Conservation (phyloP, 163 green algal genomes). For the Botryococcus braunii region DNA sequence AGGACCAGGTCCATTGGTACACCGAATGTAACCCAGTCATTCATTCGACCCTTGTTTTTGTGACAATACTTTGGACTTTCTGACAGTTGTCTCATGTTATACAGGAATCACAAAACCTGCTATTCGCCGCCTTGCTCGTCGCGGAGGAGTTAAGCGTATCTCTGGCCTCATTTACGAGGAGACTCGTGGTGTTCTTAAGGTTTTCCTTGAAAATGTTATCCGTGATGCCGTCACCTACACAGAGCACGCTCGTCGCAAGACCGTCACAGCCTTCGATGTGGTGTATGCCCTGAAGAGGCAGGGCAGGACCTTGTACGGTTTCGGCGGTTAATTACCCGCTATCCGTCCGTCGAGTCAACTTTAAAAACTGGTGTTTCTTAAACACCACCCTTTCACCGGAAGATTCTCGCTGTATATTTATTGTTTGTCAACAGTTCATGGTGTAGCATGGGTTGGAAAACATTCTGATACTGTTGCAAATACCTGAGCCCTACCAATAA, state of each 20-base stretch:
- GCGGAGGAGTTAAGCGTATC: constrained; percentile 87
- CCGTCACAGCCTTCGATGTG: constrained; percentile 82
- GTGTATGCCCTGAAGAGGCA: constrained; percentile 97
- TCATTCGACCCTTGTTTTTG: too few species aligned
- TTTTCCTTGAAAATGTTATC: constrained; percentile 94
- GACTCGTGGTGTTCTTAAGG: constrained; percentile 77
- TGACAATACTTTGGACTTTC: too few species aligned
- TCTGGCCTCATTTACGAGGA: constrained; percentile 97
- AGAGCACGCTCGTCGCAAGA: constrained; percentile 91
- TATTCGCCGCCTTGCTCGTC: constrained; percentile 76
- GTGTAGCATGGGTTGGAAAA: too few species aligned
- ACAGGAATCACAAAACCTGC: constrained; percentile 83
- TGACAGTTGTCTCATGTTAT: neutral
- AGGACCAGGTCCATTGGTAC: too few species aligned
- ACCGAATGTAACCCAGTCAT: too few species aligned
- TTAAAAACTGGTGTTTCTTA: constrained; percentile 18
- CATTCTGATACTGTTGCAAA: too few species aligned
- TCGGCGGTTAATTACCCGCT: constrained; percentile 44
- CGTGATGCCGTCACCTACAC: constrained; percentile 93
- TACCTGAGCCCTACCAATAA: too few species aligned
- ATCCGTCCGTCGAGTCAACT: neutral
- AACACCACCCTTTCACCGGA: constrained; percentile 14
- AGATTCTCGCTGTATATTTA: neutral
- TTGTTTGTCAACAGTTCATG: too few species aligned
- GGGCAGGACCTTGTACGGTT: constrained; percentile 91